Evolutionary conservation across 495 filamentous ascomycete species (phyloP).

Genomic region (Talaromyces thailandensis): DNA sequence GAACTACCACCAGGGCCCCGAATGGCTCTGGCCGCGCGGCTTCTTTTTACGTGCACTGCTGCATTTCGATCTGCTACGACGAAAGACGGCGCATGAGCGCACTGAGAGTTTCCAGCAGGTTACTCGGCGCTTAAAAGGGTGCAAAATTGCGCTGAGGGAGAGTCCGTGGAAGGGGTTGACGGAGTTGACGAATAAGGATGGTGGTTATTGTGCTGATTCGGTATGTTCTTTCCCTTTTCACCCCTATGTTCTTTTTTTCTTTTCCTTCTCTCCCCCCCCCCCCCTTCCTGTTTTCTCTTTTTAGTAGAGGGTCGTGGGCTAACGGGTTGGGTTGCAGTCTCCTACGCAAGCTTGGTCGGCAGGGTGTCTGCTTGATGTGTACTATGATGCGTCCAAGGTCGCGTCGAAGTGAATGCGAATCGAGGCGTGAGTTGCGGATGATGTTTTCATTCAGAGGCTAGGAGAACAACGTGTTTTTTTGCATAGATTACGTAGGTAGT

Average conservation of each 20-base stretch:
- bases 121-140: conserved; percentile 69
- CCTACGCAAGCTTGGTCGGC: conserved; percentile 96
- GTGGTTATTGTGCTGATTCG: conserved; percentile 77
- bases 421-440: too few relatives aligned
- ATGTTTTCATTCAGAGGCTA: too few relatives aligned
- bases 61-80: conserved; percentile 75
- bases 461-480: too few relatives aligned
- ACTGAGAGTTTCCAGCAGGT: conserved; percentile 92
- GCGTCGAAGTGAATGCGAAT: neutral
- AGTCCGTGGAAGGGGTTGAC: conserved; percentile 87
- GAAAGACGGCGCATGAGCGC: conserved; percentile 50
- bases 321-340: conserved; percentile 35
- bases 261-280: conserved; percentile 1
- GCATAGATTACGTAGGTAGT: too few relatives aligned
- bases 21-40: conserved; percentile 98
- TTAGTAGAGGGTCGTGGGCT: too few relatives aligned
- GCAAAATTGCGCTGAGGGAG: conserved; percentile 65
- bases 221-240: conserved; percentile 46
- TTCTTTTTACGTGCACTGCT: conserved; percentile 88
- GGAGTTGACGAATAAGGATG: conserved; percentile 86
- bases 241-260: too few relatives aligned
- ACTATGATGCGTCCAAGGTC: conserved; percentile 44
- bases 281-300: too few relatives aligned
- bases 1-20: conserved; percentile 97
- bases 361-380: conserved; percentile 86